Conservation (phyloP, 176 grass and related monocot species). For the Saccharum spontaneum region DNA sequence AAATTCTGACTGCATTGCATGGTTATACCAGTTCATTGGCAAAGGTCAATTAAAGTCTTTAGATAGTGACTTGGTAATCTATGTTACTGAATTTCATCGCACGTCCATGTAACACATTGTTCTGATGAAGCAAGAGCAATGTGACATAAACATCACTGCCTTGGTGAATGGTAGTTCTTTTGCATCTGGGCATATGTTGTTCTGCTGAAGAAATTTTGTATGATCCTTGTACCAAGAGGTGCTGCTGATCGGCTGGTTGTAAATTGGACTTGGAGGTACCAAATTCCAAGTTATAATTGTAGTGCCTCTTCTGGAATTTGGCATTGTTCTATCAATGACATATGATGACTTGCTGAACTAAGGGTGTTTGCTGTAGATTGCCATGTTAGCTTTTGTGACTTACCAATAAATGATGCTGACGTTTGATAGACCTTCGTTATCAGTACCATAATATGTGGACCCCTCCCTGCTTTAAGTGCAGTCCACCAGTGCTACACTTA, state of each 20-base stretch:
- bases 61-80: background rate
- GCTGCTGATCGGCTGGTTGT: background rate
- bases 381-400: background rate
- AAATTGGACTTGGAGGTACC: background rate
- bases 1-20: background rate
- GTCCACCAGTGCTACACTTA: background rate
- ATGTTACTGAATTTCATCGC: background rate
- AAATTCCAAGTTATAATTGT: background rate
- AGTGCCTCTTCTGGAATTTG: background rate
- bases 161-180: background rate
- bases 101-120: background rate
- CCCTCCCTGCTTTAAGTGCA: background rate
- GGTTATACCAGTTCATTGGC: background rate
- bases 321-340: background rate
- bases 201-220: background rate
- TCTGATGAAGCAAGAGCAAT: background rate
- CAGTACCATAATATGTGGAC: background rate
- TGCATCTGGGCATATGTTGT: background rate
- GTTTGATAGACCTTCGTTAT: background rate
- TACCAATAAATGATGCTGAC: background rate
- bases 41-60: background rate
- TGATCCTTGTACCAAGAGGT: background rate
- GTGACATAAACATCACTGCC: background rate
- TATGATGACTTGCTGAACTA: background rate
- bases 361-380: background rate